Base-by-base conservation (phyloP, 2,329 filamentous ascomycete species). In the Nigrospora oryzae region DNA sequence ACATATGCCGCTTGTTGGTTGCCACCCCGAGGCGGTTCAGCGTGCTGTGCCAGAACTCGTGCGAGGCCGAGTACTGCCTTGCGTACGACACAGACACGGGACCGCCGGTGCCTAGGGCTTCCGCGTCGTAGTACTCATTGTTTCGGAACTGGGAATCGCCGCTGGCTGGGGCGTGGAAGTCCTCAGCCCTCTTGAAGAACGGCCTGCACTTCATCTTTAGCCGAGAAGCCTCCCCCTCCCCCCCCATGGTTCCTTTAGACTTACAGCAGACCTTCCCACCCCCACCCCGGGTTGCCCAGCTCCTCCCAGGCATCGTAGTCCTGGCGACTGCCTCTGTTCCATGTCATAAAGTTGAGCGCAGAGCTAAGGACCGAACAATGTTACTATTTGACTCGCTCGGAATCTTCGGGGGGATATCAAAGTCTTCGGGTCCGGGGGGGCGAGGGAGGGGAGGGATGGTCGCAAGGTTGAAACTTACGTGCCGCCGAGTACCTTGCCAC, bases 271-370 rank as follows among this genome's bases (percentile, higher is more conserved):
- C 64, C 65, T 36, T 74, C 61, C 74, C 75, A 83, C 1, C 68
- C 65, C 79, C 79, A 83, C 2, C 76, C 79, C 1, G 51, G 45
- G 51, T 82, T 83, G 0, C 79, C 79, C 11, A 83, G 59, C 30
- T 64, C 59, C 6, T 70, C 71, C 79, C 79, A 83, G 0, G 67
- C 68, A 57, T 83, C 71, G 38, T 76, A 74, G 38, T 79, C 74
- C 33, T 64, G 64, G 33, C 54, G 61, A 40, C 63, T 66, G 7
- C 67, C 73, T 31, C 71, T 66, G 43, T 68, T 68, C 64, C 68
- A 70, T 40, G 77, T 73, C 73, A 80, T 75, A 49, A 74, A 76
- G 50, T 82, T 81, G 40, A 83, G 67, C 0, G 74, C 74, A 14
- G 71, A n/a, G n/a, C n/a, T n/a, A n/a, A n/a, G n/a, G n/a, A n/a